Evolutionary conservation across 108 stramenopile genomes (phyloP), one percentile per base, ranked within the genome.

Genomic region (Cyclotella sp.): DNA sequence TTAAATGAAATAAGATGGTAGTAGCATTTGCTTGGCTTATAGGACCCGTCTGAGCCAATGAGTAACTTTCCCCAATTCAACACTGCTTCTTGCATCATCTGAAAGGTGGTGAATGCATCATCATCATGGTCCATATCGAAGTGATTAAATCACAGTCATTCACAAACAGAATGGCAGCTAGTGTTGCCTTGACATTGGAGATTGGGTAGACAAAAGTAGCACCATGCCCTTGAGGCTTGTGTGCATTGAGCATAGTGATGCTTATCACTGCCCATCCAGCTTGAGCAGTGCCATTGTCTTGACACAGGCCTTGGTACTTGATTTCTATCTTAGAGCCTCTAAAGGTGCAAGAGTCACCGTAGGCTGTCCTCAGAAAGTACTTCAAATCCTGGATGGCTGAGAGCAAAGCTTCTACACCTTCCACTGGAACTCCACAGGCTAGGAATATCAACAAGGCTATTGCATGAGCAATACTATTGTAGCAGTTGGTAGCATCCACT

Each of bases 401-500:
- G 5, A 63, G 49, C 63, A 73, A 52, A 6, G 45, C 30, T 0
- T 43, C 11, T 18, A 60, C 58, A 14, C 57, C 70, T 28, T 58
- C 53, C n/a, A 12, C 58, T 22, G 63, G 62, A 6, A 64, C 63
- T 12, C 73, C 63, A 42, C 34, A 63, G 0, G 63, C 73, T 64
- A 63, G 73, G 30, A 64, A 45, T 18, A 51, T 47, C 26, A 45
- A 0, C 0, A n/a, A 61, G 39, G 70, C 55, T 12, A 72, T 72
- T n/a, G 72, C 72, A 24, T 63, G 49, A 19, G 62, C 61, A 11
- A 63, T 63, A 18, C 49, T 52, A 24, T 73, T 62, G 30, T 52
- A 73, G 45, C 72, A 73, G 34, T 73, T 73, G 21, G 58, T 18
- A 9, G 73, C 73, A 21, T 73, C 73, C 0, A 73, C 43, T 19